These are phyloP conservation scores for Stevia rebaudiana DNA, from an alignment of 140 eudicot genomes.

Conservation along the genomic window DNA sequence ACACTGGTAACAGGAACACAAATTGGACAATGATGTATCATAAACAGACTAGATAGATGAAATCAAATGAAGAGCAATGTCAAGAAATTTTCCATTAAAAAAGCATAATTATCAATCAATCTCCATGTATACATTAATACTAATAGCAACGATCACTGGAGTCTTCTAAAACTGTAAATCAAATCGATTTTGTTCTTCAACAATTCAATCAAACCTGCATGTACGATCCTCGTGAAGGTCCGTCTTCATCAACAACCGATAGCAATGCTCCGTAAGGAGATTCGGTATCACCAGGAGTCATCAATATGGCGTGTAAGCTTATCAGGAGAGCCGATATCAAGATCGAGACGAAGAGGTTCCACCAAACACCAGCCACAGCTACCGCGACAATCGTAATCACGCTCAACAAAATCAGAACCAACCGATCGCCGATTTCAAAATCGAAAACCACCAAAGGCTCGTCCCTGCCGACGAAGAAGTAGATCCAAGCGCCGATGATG, in stretches of 20 bases:
- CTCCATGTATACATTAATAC: not conserved
- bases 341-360: conserved; percentile 28
- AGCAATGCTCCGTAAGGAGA: conserved; percentile 46
- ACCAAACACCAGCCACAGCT: conserved; percentile 34
- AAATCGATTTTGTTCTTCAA: not conserved
- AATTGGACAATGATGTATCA: not conserved
- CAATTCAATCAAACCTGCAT: conserved; percentile 33
- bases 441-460: conserved; percentile 31
- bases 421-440: conserved; percentile 29
- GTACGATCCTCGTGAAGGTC: conserved; percentile 27
- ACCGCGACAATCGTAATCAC: conserved; percentile 26
- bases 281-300: conserved; percentile 40
- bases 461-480: conserved; percentile 34
- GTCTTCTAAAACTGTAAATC: conserved; percentile 8
- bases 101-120: conserved; percentile 12
- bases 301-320: conserved; percentile 39
- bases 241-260: conserved; percentile 39
- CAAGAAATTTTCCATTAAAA: not conserved
- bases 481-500: conserved; percentile 33
- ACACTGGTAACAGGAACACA: conserved; percentile 2
- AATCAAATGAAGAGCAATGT: not conserved
- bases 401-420: conserved; percentile 29
- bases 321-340: conserved; percentile 21
- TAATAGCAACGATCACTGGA: conserved; percentile 13
- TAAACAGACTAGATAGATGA: not conserved